These are phyloP conservation scores for Lactifluus rugatus DNA, from an alignment of 768 basidiomycete genomes.

Conservation along the genomic window DNA sequence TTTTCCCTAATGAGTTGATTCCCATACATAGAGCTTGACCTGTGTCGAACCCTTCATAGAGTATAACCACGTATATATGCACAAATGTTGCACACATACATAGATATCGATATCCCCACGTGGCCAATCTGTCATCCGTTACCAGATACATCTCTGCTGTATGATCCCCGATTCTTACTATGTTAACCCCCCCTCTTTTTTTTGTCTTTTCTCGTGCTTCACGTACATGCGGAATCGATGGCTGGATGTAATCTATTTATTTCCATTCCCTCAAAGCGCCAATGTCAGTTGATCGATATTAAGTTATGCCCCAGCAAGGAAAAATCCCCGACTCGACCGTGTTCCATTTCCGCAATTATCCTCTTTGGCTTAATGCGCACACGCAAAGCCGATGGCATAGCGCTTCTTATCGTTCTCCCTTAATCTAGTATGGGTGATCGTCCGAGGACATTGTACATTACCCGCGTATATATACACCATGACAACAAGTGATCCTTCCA, in stretches of 20 bases:
- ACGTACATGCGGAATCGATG: background rate
- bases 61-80: slow-evolving; percentile 3
- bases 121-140: slow-evolving; percentile 3
- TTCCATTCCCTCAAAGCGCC: background rate
- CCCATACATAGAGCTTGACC: background rate
- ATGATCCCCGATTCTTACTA: background rate
- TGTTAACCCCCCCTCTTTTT: background rate
- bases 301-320: background rate
- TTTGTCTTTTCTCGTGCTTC: background rate
- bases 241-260: slow-evolving; percentile 10
- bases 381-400: no score
- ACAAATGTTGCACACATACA: slow-evolving; percentile 3
- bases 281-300: slow-evolving; percentile 2
- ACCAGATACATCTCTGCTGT: background rate
- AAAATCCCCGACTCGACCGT: no score
- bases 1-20: no score
- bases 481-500: background rate
- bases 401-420: background rate
- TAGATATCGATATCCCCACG: slow-evolving; percentile 10
- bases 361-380: background rate
- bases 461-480: background rate
- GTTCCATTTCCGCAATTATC: background rate
- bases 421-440: background rate
- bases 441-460: slow-evolving; percentile 1
- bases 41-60: slow-evolving; percentile 8